Evolutionary conservation across 2,329 filamentous ascomycete species (phyloP), one percentile per base, ranked within the genome.

Genomic region (Onygenales sp.): DNA sequence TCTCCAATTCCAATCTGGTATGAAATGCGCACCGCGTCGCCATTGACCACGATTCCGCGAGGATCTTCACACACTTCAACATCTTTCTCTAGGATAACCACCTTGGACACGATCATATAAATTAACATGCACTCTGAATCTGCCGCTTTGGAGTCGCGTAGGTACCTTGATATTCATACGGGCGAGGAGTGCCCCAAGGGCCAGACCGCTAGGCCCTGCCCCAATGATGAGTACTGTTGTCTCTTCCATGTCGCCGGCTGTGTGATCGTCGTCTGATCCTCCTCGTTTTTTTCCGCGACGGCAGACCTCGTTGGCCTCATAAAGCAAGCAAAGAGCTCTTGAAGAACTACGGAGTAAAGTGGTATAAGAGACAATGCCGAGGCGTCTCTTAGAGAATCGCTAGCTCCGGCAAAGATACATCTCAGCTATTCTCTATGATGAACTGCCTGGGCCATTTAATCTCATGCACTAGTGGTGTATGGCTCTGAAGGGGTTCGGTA

Each of bases 31-130:
- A 68, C 62, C 4, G 63, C 65, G 52, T 67, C 65, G 44, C 64
- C 65, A 14, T 65, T 62, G 11, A 68, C 55, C 1, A 61, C 61
- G 39, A 68, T 66, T 3, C 65, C 65, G 4, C 65, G 54, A 2
- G 65, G 65, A 52, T 68, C 65, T 6, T 49, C 51, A 2, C 55
- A 65, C 32, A 68, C 58, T 8, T 56, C 55, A 3, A 31, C 8
- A 11, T 65, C 62, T 45, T 58, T 60, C 48, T 68, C 65, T 6
- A 68, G 48, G 2, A 66, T 54, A 17, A 67, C 36, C 9, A 39
- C 36, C 36, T 39, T 39, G 4, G 21, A 27, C 21, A 3, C 21
- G 4, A 27, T 4, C 21, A 27, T 4, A 27, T 27, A 27, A 27
- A 5, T 27, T 4, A 27, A 5, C 21, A 27, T 27, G 3, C 21